Evolutionary conservation across 192 early-diverging fungal species (phyloP), one percentile per base, ranked within the genome.

Genomic region (Chytriomyces sp.): DNA sequence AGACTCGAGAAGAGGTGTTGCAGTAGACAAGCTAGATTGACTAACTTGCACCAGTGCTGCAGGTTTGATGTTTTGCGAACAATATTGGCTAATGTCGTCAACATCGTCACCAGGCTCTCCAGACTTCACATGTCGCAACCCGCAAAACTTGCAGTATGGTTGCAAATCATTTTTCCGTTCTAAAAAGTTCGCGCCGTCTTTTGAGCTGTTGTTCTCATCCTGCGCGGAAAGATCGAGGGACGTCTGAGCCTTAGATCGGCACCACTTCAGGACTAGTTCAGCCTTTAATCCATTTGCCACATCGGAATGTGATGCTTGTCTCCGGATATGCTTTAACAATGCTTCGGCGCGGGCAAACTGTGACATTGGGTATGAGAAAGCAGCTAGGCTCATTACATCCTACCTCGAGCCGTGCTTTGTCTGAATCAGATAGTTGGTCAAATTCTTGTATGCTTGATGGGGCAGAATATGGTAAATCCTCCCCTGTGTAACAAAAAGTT

Each of bases 111-210:
- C 44, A 49, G 44, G 22, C 44, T 22, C 44, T 49, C 28, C 14
- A 14, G 60, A 3, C 1, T 41, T 41, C 19, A 3, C 19, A 65
- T 65, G 64, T 31, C 25, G 10, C 26, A 19, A 34, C 32, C 64
- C 64, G 44, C 64, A 65, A 31, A 52, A 65, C 52, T 52, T 41
- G 31, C 64, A 65, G 30, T 52, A 65, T 32, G 64, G 38, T 14
- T 49, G 12, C 22, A 22, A 2, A 49, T 22, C 14, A 62, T 22
- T 22, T 28, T 0, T 3, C 31, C n/a, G 44, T 49, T n/a, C 10
- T 14, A 0, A 58, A 28, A 26, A 58, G 26, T 10, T 32, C 0
- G 56, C 26, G 14, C 19, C 26, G 56, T 58, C 19, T 62, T 30
- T 2, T 49, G 44, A 49, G 12, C 44, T 0, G 44, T 49, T 49